Evolutionary conservation across 169 alveolate genomes (phyloP), one percentile per base, ranked within the genome.

Genomic region (Cryptosporidium parvum): DNA sequence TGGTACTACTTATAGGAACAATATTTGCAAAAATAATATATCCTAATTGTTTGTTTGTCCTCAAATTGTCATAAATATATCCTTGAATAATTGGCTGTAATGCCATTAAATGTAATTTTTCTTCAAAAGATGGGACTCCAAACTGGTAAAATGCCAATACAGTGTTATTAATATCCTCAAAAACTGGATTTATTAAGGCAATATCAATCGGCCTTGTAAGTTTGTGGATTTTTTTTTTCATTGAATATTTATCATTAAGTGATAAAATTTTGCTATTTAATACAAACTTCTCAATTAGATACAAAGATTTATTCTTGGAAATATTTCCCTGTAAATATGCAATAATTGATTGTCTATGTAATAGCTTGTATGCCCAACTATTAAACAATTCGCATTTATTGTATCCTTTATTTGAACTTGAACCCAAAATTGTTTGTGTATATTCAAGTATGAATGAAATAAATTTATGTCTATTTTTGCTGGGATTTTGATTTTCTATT

Each of bases 61-160:
- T 59, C 37, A 80, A 59, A 42, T 44, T 62, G 23, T 80, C 89
- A 39, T 80, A 80, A 23, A 80, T 29, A 80, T 80, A 80, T 2
- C 75, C 75, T 7, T 80, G 75, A 9, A 80, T 29, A 45, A 62
- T 39, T 21, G 89, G 89, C 1, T 80, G 69, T 0, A 80, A 48
- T 62, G 69, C 89, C 89, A 80, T 58, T n/a, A 80, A 45, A 37
- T 80, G 73, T 29, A 80, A 9, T 80, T 16, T 80, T 39, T 80
- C 89, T 67, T 80, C 89, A 48, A 80, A 80, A 29, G 89, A 58
- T 42, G 89, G 75, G 29, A 45, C 23, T 62, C 89, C 89, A 48
- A 80, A 80, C 26, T 80, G 89, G 45, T 58, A 80, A 31, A 80
- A 31, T 29, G 42, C 21, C 14, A 80, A 33, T 45, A 80, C 89